Conservation (phyloP, 345 rosid genomes). For the Pseudoturritis turrita region DNA sequence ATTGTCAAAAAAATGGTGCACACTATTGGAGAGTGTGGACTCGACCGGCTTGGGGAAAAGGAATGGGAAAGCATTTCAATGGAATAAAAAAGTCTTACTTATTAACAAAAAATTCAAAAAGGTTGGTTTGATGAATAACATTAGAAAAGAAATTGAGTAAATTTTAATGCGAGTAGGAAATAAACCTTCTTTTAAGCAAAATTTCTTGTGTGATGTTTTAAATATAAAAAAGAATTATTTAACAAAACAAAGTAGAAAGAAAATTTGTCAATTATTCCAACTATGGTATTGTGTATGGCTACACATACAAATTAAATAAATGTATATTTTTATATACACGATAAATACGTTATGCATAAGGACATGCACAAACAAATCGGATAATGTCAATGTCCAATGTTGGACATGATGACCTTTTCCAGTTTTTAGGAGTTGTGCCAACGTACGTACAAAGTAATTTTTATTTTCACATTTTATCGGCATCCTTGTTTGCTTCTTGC, state of each 20-base stretch:
- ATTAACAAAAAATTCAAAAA: neutral
- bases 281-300: too few relatives aligned
- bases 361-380: too few relatives aligned
- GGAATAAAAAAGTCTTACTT: neutral
- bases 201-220: neutral
- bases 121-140: neutral
- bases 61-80: slow-evolving; percentile 8
- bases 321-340: too few relatives aligned
- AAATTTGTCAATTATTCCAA: too few relatives aligned
- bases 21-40: neutral
- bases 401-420: too few relatives aligned
- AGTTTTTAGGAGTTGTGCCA: too few relatives aligned
- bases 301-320: too few relatives aligned
- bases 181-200: neutral
- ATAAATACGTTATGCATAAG: too few relatives aligned
- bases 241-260: neutral
- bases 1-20: neutral
- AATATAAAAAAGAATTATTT: neutral
- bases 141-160: neutral
- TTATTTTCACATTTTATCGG: too few relatives aligned
- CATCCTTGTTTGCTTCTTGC: too few relatives aligned
- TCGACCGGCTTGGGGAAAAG: neutral
- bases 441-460: too few relatives aligned
- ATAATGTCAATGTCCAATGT: too few relatives aligned
- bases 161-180: neutral